Evolutionary conservation across 2,329 filamentous ascomycete species (phyloP).

Genomic region (Exserohilum turcica): DNA sequence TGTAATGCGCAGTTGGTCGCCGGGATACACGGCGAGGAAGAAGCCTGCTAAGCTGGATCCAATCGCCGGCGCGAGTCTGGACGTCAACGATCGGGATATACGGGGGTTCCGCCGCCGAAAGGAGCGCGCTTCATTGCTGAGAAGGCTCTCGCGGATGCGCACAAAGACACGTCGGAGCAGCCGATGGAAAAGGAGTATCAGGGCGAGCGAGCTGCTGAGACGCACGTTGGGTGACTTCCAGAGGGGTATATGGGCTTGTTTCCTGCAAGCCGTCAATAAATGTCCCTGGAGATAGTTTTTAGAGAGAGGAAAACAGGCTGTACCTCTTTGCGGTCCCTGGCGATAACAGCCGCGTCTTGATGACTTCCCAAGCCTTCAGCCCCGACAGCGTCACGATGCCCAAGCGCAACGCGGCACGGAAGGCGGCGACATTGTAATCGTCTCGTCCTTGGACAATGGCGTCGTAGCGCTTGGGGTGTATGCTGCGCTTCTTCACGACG

Average conservation of each 20-base stretch:
- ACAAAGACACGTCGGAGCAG: slow-evolving; percentile 88
- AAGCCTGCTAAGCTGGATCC: slow-evolving; percentile 87
- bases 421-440: slow-evolving; percentile 55
- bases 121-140: slow-evolving; percentile 77
- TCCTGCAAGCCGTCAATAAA: slow-evolving; percentile 27
- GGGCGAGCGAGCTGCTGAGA: slow-evolving; percentile 79
- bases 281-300: background rate
- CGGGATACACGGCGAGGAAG: slow-evolving; percentile 76
- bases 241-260: slow-evolving; percentile 47
- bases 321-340: slow-evolving; percentile 38
- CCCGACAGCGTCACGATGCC: slow-evolving; percentile 51
- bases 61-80: slow-evolving; percentile 82
- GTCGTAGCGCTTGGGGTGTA: slow-evolving; percentile 58
- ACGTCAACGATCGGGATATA: slow-evolving; percentile 76
- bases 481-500: slow-evolving; percentile 61
- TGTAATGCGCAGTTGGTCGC: slow-evolving; percentile 73
- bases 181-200: slow-evolving; percentile 86
- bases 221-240: slow-evolving; percentile 70
- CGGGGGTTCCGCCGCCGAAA: slow-evolving; percentile 84
- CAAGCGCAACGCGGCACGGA: slow-evolving; percentile 54
- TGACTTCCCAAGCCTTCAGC: slow-evolving; percentile 55
- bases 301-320: background rate
- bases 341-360: slow-evolving; percentile 46
- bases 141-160: slow-evolving; percentile 75
- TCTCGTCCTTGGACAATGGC: slow-evolving; percentile 55